Conservation (phyloP, 225 moss, liverwort and hornwort species). For the Straminergon stramineum region DNA sequence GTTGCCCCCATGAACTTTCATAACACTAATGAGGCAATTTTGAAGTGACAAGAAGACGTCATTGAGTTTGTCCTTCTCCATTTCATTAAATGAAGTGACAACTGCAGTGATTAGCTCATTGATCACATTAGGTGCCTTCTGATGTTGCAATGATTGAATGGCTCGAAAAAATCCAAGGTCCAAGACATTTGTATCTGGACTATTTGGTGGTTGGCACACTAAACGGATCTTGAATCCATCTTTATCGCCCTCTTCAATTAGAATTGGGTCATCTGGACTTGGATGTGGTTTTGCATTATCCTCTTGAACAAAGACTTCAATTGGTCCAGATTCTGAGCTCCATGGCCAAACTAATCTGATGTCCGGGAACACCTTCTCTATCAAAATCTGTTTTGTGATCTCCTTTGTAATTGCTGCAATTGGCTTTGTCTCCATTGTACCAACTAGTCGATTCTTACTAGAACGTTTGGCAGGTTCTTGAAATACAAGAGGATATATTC, state of each 20-base stretch:
- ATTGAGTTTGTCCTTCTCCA: too few relatives aligned
- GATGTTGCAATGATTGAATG: too few relatives aligned
- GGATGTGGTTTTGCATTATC: background rate
- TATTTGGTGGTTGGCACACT: background rate
- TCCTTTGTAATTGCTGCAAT: background rate
- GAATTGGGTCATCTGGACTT: background rate
- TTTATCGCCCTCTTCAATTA: background rate
- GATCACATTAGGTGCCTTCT: too few relatives aligned
- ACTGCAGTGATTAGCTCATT: too few relatives aligned
- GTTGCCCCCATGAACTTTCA: too few relatives aligned
- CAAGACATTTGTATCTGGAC: background rate
- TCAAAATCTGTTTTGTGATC: rapidly evolving
- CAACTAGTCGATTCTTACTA: rapidly evolving
- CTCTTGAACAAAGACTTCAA: background rate
- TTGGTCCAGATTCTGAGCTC: rapidly evolving
- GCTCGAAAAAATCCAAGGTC: too few relatives aligned
- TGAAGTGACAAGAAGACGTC: too few relatives aligned
- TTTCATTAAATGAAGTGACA: too few relatives aligned
- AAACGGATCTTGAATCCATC: rapidly evolving
- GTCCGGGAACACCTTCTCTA: background rate
- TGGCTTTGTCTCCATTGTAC: background rate
- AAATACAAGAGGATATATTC: background rate
- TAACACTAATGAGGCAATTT: too few relatives aligned
- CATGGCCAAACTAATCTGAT: rapidly evolving
- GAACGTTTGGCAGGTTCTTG: background rate